Evolutionary conservation across 805 yeast genomes (phyloP).

Genomic region (Suhomyces faveliae): DNA sequence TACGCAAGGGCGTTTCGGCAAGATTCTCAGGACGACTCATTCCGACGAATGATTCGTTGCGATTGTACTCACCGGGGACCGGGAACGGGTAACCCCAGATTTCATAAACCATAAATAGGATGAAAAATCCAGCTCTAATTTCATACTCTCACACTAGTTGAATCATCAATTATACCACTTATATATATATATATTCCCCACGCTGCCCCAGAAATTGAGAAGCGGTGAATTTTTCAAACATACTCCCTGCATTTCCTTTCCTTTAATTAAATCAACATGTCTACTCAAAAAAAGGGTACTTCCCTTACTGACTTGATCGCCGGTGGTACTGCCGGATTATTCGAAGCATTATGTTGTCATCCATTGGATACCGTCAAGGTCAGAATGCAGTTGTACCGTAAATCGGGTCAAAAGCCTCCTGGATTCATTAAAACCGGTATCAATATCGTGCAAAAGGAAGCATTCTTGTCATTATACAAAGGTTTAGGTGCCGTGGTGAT

Average conservation of each 20-base stretch:
- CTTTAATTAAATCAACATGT: constrained; percentile 1
- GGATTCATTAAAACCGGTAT: constrained; percentile 85
- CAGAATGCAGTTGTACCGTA: constrained; percentile 88
- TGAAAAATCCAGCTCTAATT: neutral
- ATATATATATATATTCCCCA: neutral
- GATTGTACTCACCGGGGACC: neutral
- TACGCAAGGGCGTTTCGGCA: neutral
- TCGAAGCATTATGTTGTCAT: constrained; percentile 97
- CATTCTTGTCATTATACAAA: constrained; percentile 83
- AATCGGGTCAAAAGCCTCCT: constrained; percentile 71
- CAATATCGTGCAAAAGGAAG: constrained; percentile 73
- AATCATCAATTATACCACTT: neutral
- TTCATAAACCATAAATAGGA: constrained; percentile 2
- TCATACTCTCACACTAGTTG: neutral
- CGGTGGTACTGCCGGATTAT: constrained; percentile 96
- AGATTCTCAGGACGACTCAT: neutral
- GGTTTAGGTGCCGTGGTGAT: constrained; percentile 96
- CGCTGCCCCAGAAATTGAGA: neutral
- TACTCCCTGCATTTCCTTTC: neutral
- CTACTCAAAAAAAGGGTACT: constrained; percentile 32
- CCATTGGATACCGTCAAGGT: constrained; percentile 98
- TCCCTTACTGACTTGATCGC: constrained; percentile 70
- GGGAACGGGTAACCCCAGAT: constrained; percentile 5
- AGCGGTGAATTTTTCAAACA: neutral
- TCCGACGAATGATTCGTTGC: neutral